Conservation (phyloP, 257 asterid species). For the Salvia rosmarinus region DNA sequence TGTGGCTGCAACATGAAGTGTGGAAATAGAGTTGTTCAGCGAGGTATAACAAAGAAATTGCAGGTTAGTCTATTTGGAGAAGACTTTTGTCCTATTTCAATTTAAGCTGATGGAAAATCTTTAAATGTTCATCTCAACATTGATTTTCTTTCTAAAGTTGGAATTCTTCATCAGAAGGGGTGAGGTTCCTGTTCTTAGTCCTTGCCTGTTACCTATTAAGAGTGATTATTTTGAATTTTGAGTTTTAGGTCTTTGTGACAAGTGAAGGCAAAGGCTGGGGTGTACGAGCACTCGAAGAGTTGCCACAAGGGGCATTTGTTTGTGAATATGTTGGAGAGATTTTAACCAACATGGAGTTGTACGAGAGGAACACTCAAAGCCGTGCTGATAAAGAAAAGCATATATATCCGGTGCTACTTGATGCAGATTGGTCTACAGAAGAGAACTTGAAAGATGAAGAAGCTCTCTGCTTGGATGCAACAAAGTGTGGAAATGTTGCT, state of each 20-base stretch:
- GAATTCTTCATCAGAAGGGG: background rate
- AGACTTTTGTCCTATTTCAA: background rate
- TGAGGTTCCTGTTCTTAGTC: background rate
- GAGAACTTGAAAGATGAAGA: conserved; percentile 63
- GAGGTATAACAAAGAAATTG: conserved; percentile 68
- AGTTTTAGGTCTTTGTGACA: conserved; percentile 61
- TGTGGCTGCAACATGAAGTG: conserved; percentile 77
- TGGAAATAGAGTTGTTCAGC: conserved; percentile 81
- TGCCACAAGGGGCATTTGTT: conserved; percentile 72
- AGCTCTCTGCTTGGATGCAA: conserved; percentile 77
- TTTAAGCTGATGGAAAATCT: background rate
- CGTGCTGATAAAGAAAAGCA: conserved; percentile 42
- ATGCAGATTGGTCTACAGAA: conserved; percentile 79
- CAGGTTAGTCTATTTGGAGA: conserved; percentile 55
- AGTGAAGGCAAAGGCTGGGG: conserved; percentile 84
- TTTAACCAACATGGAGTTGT: conserved; percentile 65
- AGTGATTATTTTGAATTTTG: background rate
- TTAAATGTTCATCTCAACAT: background rate
- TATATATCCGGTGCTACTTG: conserved; percentile 67
- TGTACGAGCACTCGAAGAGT: conserved; percentile 66
- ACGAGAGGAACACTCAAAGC: conserved; percentile 49
- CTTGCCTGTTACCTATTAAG: background rate
- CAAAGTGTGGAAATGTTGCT: conserved; percentile 67
- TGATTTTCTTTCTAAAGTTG: too few relatives aligned
- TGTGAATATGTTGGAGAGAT: conserved; percentile 74